Percentiles rank a stretch among this genome's conserved stretches.
Conservation (phyloP, 2,329 filamentous ascomycete species). For the Tolypocladium endophyticum region DNA sequence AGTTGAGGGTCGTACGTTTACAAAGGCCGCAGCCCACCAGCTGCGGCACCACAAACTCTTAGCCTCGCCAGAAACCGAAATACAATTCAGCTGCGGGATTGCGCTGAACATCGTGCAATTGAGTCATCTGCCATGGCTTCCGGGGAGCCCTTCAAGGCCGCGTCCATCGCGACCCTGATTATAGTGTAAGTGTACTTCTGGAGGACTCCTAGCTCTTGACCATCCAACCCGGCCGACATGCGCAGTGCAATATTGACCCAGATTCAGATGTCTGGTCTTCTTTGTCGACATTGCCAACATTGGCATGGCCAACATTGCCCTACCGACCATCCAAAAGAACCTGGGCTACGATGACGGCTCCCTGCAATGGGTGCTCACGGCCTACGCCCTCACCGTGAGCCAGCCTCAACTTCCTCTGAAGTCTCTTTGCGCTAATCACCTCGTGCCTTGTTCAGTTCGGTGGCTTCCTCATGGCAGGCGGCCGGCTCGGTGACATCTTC, state of each 20-base stretch:
- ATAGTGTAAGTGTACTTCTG: neutral
- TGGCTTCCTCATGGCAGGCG: slow-evolving; percentile 5
- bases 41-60: neutral
- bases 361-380: slow-evolving; percentile 6
- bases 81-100: neutral
- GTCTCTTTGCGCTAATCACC: neutral
- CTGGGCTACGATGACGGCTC: slow-evolving; percentile 4
- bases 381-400: slow-evolving; percentile 4
- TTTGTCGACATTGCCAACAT: slow-evolving; percentile 7
- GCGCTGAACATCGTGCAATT: neutral
- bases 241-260: neutral
- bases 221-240: neutral
- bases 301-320: slow-evolving; percentile 7
- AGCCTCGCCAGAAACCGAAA: neutral
- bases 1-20: neutral
- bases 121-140: neutral
- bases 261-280: slow-evolving; percentile 4
- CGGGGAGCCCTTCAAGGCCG: neutral
- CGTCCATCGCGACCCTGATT: slow-evolving; percentile 2
- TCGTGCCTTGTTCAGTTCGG: slow-evolving; percentile 1
- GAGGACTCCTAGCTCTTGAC: neutral
- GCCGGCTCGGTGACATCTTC: slow-evolving; percentile 6
- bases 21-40: neutral
- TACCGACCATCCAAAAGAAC: slow-evolving; percentile 5
- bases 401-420: neutral